Evolutionary conservation across 768 basidiomycete genomes (phyloP).

Genomic region (Boletus reticuloceps): DNA sequence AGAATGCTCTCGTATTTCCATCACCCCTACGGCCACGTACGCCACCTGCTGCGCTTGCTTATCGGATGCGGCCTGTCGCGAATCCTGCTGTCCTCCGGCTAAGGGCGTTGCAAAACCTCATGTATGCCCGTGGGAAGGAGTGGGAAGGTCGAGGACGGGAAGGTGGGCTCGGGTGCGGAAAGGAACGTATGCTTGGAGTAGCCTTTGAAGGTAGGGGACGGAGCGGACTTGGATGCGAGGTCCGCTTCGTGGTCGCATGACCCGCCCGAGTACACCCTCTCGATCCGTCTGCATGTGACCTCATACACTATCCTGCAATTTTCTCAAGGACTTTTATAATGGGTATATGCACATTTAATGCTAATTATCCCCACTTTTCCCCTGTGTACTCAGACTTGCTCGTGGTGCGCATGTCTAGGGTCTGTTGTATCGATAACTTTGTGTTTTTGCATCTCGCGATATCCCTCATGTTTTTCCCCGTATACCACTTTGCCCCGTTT

Average conservation of each 20-base stretch:
- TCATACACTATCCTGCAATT: constrained; percentile 8
- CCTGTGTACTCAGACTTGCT: constrained; percentile 1
- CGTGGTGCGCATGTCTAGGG: constrained; percentile 4
- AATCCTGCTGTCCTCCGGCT: constrained; percentile 61
- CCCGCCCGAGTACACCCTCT: not conserved
- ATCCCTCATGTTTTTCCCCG: constrained; percentile 9
- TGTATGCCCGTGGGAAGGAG: constrained; percentile 40
- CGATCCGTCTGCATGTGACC: constrained; percentile 2
- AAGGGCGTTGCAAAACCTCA: constrained; percentile 58
- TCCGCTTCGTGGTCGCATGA: constrained; percentile 34
- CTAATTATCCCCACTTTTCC: constrained; percentile 17
- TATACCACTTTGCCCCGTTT: not conserved
- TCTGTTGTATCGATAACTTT: constrained; percentile 27
- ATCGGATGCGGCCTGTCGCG: constrained; percentile 54
- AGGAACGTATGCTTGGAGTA: constrained; percentile 55
- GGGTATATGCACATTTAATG: constrained; percentile 32
- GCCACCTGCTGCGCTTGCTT: constrained; percentile 29
- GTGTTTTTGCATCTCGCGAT: constrained; percentile 20
- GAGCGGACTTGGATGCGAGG: constrained; percentile 47
- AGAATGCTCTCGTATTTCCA: constrained; percentile 40
- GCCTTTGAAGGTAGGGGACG: constrained; percentile 62
- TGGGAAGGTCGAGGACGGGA: constrained; percentile 51
- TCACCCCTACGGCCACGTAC: constrained; percentile 42
- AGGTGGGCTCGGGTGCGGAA: constrained; percentile 50
- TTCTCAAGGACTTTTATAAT: constrained; percentile 25